Evolutionary conservation across 164 flowering plant species (phyloP).

Genomic region (Magnolia officinalis): DNA sequence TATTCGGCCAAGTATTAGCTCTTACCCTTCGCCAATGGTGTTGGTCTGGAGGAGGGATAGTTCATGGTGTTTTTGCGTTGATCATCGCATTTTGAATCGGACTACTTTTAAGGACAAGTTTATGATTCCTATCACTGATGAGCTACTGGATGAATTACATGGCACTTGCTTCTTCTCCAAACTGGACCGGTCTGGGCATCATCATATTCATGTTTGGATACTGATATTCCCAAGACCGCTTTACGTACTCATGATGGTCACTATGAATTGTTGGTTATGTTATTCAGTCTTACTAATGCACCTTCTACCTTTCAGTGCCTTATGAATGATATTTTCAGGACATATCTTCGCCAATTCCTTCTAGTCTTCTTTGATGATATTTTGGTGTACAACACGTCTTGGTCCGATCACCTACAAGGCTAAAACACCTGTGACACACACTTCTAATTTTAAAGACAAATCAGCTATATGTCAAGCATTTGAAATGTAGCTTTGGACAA

Average conservation of each 20-base stretch:
- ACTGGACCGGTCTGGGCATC: neutral
- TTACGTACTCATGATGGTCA: neutral
- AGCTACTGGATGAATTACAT: too few relatives aligned
- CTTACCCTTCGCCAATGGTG: too few relatives aligned
- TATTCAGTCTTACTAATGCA: neutral
- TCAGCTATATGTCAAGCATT: neutral
- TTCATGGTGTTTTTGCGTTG: too few relatives aligned
- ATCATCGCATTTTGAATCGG: too few relatives aligned
- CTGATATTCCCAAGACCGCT: neutral
- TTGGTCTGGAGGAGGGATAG: too few relatives aligned
- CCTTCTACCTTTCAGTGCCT: too few relatives aligned
- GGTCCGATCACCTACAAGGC: neutral
- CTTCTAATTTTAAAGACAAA: neutral
- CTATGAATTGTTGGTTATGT: neutral
- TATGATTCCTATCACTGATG: too few relatives aligned
- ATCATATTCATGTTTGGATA: neutral
- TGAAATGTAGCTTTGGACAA: neutral
- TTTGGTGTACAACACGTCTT: neutral
- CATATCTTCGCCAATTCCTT: too few relatives aligned
- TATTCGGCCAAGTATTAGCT: too few relatives aligned
- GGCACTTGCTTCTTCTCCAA: too few relatives aligned
- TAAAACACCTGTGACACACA: neutral
- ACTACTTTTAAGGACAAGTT: too few relatives aligned
- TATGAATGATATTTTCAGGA: too few relatives aligned
- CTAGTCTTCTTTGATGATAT: neutral